Percentiles rank a stretch among this genome's conserved stretches.
phyloP scores from a whole-genome alignment of 148 eudicot genomes.

The Gaultheria prostrata region DNA sequence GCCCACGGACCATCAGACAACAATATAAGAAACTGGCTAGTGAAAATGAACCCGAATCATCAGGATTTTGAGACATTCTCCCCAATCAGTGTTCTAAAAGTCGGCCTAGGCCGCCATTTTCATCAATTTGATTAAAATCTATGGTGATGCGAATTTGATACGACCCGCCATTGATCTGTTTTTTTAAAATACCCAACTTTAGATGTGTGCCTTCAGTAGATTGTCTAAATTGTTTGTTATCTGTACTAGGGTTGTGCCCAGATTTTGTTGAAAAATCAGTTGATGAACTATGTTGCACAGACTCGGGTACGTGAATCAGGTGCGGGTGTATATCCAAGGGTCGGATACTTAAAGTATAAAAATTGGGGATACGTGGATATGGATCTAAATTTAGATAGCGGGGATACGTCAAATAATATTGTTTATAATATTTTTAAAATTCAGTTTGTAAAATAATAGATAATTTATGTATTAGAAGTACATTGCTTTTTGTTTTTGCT shows the following conservation, averaged over 20 bases:
- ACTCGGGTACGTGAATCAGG: no score
- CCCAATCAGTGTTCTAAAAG: no score
- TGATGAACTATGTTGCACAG: no score
- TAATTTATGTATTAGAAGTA: no score
- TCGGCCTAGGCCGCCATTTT: constrained; percentile 18
- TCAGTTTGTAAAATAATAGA: no score
- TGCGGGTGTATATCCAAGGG: no score
- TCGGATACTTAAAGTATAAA: no score
- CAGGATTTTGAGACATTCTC: neutral
- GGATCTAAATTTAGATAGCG: no score
- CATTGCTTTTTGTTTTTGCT: no score
- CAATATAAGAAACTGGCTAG: neutral
- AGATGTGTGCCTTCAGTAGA: constrained; percentile 55
- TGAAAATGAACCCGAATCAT: neutral
- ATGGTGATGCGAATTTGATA: constrained; percentile 33
- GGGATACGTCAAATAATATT: no score
- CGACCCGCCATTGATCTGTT: constrained; percentile 53
- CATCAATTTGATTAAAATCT: constrained; percentile 54
- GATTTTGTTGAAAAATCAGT: constrained; percentile 40
- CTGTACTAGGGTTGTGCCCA: constrained; percentile 39
- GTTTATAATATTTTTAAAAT: no score
- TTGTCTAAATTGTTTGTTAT: constrained; percentile 47
- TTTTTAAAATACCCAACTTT: constrained; percentile 44
- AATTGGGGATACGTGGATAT: no score
- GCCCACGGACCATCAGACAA: neutral